Evolutionary conservation across 176 grass and related monocot genomes (phyloP).

Genomic region (Cenchrus fungigraminus): DNA sequence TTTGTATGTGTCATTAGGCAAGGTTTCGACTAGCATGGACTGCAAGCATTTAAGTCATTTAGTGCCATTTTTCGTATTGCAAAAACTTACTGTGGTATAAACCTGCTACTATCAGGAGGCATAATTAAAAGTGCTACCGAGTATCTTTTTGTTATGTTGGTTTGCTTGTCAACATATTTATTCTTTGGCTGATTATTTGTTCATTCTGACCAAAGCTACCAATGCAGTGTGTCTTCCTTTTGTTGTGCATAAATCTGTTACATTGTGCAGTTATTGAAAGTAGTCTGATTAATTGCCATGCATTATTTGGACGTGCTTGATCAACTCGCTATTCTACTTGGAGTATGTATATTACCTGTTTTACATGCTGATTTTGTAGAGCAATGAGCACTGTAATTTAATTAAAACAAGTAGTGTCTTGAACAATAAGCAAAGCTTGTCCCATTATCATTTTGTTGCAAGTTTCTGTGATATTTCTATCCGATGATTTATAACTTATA

Average conservation of each 20-base stretch:
- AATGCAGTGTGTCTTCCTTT: neutral
- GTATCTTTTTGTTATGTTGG: neutral
- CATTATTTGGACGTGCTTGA: neutral
- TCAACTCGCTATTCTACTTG: neutral
- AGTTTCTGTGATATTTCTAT: neutral
- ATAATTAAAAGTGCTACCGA: neutral
- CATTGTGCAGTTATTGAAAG: neutral
- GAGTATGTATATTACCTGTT: neutral
- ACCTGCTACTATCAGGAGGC: neutral
- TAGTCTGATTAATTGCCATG: too few relatives aligned
- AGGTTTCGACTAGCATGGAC: neutral
- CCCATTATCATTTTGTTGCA: neutral
- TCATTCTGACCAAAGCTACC: neutral
- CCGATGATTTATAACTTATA: neutral
- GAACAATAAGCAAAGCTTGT: neutral
- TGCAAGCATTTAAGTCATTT: neutral
- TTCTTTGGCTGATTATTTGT: neutral
- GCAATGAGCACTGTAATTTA: neutral
- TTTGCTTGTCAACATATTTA: neutral
- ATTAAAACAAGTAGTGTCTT: neutral
- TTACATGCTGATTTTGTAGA: neutral
- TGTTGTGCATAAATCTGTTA: neutral
- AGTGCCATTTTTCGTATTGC: neutral
- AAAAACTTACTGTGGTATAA: neutral
- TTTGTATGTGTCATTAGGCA: neutral